phyloP scores from a whole-genome alignment of 1,139 yeast species.

The Candida sojae region DNA sequence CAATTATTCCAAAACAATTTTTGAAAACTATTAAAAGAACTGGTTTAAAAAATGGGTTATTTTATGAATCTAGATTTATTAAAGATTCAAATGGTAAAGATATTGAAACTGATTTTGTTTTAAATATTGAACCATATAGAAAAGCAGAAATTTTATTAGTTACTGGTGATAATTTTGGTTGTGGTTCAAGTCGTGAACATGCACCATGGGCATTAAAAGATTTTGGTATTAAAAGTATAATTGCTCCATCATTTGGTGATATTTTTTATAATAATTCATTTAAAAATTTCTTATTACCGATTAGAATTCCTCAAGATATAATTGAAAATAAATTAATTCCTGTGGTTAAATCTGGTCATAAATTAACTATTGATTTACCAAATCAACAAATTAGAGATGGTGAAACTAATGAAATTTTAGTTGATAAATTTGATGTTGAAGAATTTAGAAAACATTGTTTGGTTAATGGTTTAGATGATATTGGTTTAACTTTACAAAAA shows the following conservation, averaged over 20 bases:
- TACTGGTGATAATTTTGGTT: conserved; percentile 96
- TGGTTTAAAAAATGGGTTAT: conserved; percentile 83
- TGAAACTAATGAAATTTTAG: conserved; percentile 69
- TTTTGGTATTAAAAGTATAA: conserved; percentile 92
- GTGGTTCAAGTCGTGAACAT: conserved; percentile 98
- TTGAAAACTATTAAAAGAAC: conserved; percentile 96
- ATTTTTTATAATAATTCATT: conserved; percentile 95
- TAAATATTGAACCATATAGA: conserved; percentile 82
- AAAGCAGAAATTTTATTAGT: conserved; percentile 82
- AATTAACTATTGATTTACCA: conserved; percentile 80
- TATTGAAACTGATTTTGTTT: conserved; percentile 81
- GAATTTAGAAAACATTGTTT: conserved; percentile 92
- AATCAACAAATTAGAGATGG: conserved; percentile 74
- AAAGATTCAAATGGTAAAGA: conserved; percentile 74
- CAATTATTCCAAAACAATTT: conserved; percentile 97
- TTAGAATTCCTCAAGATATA: conserved; percentile 76
- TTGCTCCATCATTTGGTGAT: conserved; percentile 98
- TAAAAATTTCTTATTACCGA: conserved; percentile 92
- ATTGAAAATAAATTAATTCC: conserved; percentile 76
- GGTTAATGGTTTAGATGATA: conserved; percentile 92
- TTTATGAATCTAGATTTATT: conserved; percentile 82
- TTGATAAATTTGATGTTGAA: conserved; percentile 84
- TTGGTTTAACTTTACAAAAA: conserved; percentile 91
- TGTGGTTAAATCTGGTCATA: conserved; percentile 70
- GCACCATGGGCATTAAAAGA: conserved; percentile 99